These are phyloP conservation scores for Kingdonia uniflora DNA, from an alignment of 164 flowering plant genomes.

Conservation along the genomic window DNA sequence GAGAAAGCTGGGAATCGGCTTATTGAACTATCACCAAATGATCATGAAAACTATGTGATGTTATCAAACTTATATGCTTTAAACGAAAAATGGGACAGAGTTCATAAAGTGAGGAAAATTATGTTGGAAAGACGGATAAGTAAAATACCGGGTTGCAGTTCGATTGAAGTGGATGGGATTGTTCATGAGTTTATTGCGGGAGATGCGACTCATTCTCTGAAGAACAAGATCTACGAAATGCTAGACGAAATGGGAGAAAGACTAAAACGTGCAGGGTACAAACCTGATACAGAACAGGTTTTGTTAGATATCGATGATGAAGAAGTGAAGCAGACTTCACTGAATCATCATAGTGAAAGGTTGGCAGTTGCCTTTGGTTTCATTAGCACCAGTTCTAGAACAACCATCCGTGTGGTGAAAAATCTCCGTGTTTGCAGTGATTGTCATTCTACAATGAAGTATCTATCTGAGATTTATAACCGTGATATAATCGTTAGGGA, in stretches of 20 bases:
- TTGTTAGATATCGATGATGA: slow-evolving; percentile 8
- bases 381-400: slow-evolving; percentile 6
- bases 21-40: slow-evolving; percentile 4
- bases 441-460: slow-evolving; percentile 9
- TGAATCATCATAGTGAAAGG: slow-evolving; percentile 8
- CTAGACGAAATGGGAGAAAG: slow-evolving; percentile 8
- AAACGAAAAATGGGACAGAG: slow-evolving; percentile 5
- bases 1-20: slow-evolving; percentile 6
- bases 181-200: slow-evolving; percentile 11
- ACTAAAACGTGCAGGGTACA: slow-evolving; percentile 3
- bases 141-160: slow-evolving; percentile 9
- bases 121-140: slow-evolving; percentile 2
- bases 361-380: slow-evolving; percentile 10
- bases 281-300: slow-evolving; percentile 6
- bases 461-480: slow-evolving; percentile 3
- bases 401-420: slow-evolving; percentile 6
- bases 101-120: slow-evolving; percentile 2
- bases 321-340: slow-evolving; percentile 8
- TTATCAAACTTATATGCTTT: slow-evolving; percentile 9
- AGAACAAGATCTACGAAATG: slow-evolving; percentile 5
- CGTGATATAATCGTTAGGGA: slow-evolving; percentile 10
- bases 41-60: slow-evolving; percentile 7
- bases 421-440: slow-evolving; percentile 9
- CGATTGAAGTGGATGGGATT: slow-evolving; percentile 5
- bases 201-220: background rate